Percentiles rank a stretch among this genome's conserved stretches.
phyloP scores from a whole-genome alignment of 192 early-diverging fungal species.

The Coemansia sp. region DNA sequence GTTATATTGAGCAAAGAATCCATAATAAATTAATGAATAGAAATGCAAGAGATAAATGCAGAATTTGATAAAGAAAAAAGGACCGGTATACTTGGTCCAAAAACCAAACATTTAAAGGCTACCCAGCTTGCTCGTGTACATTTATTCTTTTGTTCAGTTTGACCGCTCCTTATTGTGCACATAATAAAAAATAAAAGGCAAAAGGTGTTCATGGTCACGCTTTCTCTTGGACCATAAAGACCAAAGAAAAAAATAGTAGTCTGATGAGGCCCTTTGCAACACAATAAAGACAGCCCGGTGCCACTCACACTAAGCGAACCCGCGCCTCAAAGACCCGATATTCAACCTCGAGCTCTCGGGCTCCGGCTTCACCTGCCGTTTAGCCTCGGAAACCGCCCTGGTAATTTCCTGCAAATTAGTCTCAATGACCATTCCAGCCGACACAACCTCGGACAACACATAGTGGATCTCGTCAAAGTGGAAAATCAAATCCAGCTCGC shows the following conservation, averaged over 20 bases:
- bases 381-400: slow-evolving; percentile 64
- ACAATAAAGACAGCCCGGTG: no score
- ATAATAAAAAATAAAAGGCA: no score
- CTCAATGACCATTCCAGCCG: slow-evolving; percentile 79
- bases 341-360: slow-evolving; percentile 19
- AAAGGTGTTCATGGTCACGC: no score
- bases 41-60: no score
- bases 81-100: neutral
- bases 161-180: no score
- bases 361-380: slow-evolving; percentile 53
- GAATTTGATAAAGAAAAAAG: no score
- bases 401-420: slow-evolving; percentile 64
- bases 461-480: slow-evolving; percentile 88
- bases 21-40: neutral
- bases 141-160: no score
- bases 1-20: neutral
- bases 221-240: no score
- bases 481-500: slow-evolving; percentile 96
- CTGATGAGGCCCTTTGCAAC: no score
- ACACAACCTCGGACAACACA: slow-evolving; percentile 82
- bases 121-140: no score
- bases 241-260: no score
- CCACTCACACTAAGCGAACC: slow-evolving; percentile 13
- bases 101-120: no score
- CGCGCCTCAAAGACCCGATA: slow-evolving; percentile 23